These are phyloP conservation scores for Pseudogymnoascus sp. DNA, from an alignment of 2,329 filamentous ascomycete species.

Conservation along the genomic window DNA sequence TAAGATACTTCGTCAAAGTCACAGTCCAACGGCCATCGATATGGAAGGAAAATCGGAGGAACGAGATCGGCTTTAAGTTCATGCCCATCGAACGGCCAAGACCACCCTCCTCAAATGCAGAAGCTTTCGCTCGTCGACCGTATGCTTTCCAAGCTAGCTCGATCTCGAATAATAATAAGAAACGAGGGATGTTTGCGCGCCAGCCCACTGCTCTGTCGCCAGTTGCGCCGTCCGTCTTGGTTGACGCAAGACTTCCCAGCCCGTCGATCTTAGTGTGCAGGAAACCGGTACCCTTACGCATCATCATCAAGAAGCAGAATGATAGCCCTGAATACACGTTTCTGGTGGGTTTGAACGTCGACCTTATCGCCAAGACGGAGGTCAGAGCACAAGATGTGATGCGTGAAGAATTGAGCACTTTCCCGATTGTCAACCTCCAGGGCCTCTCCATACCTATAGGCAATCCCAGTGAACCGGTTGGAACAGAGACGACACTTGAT, in stretches of 20 bases:
- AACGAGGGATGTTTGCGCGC: constrained; percentile 25
- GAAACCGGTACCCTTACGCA: constrained; percentile 69
- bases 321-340: constrained; percentile 63
- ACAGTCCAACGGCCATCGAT: constrained; percentile 83
- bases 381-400: constrained; percentile 70
- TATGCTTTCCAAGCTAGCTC: constrained; percentile 44
- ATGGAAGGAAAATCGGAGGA: constrained; percentile 82
- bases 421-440: constrained; percentile 65
- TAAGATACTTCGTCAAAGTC: constrained; percentile 92
- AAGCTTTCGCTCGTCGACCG: constrained; percentile 74
- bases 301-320: constrained; percentile 71
- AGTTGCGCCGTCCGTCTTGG: constrained; percentile 64
- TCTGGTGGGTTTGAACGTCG: constrained; percentile 71
- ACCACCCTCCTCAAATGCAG: constrained; percentile 57
- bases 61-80: constrained; percentile 67
- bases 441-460: constrained; percentile 67
- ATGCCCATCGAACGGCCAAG: constrained; percentile 87
- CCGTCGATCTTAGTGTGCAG: constrained; percentile 87
- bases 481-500: constrained; percentile 63
- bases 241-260: constrained; percentile 71
- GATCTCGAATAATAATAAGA: constrained; percentile 27
- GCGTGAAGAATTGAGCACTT: constrained; percentile 63
- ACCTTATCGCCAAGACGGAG: constrained; percentile 70
- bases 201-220: constrained; percentile 25
- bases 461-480: constrained; percentile 48